Evolutionary conservation across 192 early-diverging fungal genomes (phyloP), one percentile per base, ranked within the genome.

Genomic region (Coemansia sp.): DNA sequence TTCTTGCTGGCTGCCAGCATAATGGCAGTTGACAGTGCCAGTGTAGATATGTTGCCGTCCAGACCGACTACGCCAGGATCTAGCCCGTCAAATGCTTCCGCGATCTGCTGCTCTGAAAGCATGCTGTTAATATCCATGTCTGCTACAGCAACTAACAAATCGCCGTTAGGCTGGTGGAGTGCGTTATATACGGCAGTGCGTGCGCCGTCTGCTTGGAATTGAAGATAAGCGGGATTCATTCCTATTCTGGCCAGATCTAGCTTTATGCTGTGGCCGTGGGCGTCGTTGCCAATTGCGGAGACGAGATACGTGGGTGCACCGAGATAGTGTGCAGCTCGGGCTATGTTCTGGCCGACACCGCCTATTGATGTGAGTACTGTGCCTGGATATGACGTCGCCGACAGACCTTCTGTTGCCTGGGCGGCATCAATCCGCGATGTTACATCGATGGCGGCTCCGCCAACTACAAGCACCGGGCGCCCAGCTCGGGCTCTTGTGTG

Each of bases 301-400:
- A 93, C 46, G 36, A 97, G 89, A 2, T 85, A 53, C 9, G 90
- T 85, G 41, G 88, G 71, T 0, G 85, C 86, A 6, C 91, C 89
- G 5, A 91, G 85, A 25, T 86, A 79, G 36, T 73, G 79, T 23
- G 90, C 89, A 0, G 92, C 90, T 65, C 98, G 93, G 3, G 93
- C 94, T 6, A 99, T 85, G 75, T 99, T 99, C 37, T 94, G 85
- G 0, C 93, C 95, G 5, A 99, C 97, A 4, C 97, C 97, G 48
- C 97, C 97, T 10, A 92, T 58, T 3, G 87, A 79, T 7, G 90
- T 83, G 8, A 67, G 64, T 6, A 91, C 89, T 0, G 60, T 76
- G 5, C 97, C 97, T 1, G 91, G 89, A 36, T 87, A 85, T 31
- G 94, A 95, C 0, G 93, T 93, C 75, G 68, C 23, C 85, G 73